Evolutionary conservation across 1,139 yeast species (phyloP), one percentile per base, ranked within the genome.

Genomic region (Pichia norvegensis): DNA sequence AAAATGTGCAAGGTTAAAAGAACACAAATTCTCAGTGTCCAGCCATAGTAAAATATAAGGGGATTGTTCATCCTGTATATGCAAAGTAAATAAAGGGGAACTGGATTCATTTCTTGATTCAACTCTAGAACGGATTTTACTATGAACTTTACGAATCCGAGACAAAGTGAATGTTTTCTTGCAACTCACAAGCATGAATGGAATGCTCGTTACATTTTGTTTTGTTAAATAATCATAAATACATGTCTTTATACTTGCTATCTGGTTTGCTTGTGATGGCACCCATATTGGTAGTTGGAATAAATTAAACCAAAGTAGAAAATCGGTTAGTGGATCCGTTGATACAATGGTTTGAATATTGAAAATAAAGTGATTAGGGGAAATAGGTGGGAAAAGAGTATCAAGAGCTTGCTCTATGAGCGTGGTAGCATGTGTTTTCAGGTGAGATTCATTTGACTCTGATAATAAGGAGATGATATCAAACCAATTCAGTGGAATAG

Each of bases 1-100:
- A 3, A 48, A 13, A 6, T 44, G 37, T 3, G 7, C 13, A 2
- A 53, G 8, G 16, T 53, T 47, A 31, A 54, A 55, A 3, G 47
- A 44, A 20, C 54, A 48, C 2, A 55, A 17, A 23, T 51, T 54
- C 8, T 44, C 49, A 7, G 44, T 35, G 19, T 51, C 49, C 40
- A 47, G 27, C 57, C 58, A 54, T 7, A 55, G 45, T 8, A 55
- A 21, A 2, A 54, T 17, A 16, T 39, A 41, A 1, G 53, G 50
- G 16, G 49, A 36, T 3, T 29, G 4, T 3, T n/a, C 19, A 16
- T 52, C 53, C 22, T 47, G 44, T 2, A 53, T n/a, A 29, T 52
- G 53, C 10, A 51, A 29, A 4, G 51, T 48, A 39, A 48, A 46
- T 22, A 46, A 33, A 7, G 44, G 44, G 14, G 9, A 17, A 8